phyloP scores from a whole-genome alignment of 225 moss, liverwort and hornwort species.

The Ulota crispa region DNA sequence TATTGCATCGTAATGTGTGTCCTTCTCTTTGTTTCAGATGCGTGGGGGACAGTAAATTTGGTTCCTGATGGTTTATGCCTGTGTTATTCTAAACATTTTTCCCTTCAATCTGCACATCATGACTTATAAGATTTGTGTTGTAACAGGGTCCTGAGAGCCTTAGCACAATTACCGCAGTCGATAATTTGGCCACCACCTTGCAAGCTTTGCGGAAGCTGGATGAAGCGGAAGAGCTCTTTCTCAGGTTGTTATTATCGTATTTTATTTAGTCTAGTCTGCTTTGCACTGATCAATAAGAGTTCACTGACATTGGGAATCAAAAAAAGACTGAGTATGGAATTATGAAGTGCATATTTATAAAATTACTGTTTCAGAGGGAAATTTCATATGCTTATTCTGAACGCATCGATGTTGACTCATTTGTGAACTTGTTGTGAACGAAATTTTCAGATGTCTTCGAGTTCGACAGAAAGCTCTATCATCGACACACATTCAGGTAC shows the following conservation, averaged over 20 bases:
- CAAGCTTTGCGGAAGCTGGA: constrained; percentile 85
- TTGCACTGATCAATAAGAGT: neutral
- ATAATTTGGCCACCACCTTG: constrained; percentile 88
- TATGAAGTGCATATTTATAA: neutral
- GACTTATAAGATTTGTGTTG: constrained; percentile 12
- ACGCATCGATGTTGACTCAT: constrained; percentile 6
- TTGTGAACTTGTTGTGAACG: neutral
- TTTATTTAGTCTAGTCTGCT: neutral
- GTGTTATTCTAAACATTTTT: neutral
- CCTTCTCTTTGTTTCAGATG: neutral
- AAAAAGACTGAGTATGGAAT: neutral
- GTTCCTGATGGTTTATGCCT: neutral
- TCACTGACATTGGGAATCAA: neutral
- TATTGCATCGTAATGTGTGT: neutral
- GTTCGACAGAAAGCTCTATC: constrained; percentile 70
- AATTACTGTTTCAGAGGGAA: neutral
- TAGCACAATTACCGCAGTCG: constrained; percentile 78
- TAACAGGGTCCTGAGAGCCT: constrained; percentile 82
- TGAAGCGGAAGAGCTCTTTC: constrained; percentile 92
- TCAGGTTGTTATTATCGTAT: constrained; percentile 44
- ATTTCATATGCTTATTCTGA: neutral
- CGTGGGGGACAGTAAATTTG: constrained; percentile 4
- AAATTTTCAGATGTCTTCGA: constrained; percentile 70
- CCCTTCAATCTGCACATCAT: neutral
- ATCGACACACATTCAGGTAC: constrained; percentile 80